Evolutionary conservation across 1,284 basidiomycete genomes (phyloP), one percentile per base, ranked within the genome.

Genomic region (Malassezia nana): DNA sequence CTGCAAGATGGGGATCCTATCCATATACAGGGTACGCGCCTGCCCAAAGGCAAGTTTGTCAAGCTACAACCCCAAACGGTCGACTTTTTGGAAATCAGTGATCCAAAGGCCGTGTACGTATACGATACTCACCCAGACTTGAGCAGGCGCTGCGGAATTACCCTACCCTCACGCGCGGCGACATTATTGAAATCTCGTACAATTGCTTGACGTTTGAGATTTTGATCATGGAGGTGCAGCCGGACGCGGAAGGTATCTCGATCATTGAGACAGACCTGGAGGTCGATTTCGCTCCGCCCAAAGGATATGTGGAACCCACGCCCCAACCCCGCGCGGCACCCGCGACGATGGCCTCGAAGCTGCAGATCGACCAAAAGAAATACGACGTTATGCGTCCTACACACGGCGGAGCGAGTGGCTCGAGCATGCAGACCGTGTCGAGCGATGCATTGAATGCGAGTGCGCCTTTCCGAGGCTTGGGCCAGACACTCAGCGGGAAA

Each of bases 191-290:
- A 56, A 76, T 78, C 60, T 67, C 65, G 45, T 76, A 78, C 64
- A 76, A 78, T 72, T 84, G 84, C 10, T 87, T 98, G 66, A 83
- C 89, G 10, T 96, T 99, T 69, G 89, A 91, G 55, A 81, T 99
- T 51, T 82, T 96, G 31, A 84, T 98, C 50, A 94, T 98, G 89
- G 91, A 96, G 75, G 83, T 86, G 15, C 80, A 79, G 43, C 91
- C 92, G 1, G 67, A 70, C 16, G 74, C 75, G 2, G 87, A 87
- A 18, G 87, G 85, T 15, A 96, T 99, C 62, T 84, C 79, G 48
- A 83, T 98, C 57, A 79, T 95, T 55, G 91, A 99, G 70, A 96
- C 91, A 0, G 94, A 99, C 79, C 81, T 99, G 0, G 90, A 94
- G 75, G 81, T 82, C 53, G 81, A 82, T 65, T 82, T 82, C 66